Percentiles rank a stretch among this genome's conserved stretches.
Conservation (phyloP, 2,329 filamentous ascomycete species). For the Metarhizium guizhouense region DNA sequence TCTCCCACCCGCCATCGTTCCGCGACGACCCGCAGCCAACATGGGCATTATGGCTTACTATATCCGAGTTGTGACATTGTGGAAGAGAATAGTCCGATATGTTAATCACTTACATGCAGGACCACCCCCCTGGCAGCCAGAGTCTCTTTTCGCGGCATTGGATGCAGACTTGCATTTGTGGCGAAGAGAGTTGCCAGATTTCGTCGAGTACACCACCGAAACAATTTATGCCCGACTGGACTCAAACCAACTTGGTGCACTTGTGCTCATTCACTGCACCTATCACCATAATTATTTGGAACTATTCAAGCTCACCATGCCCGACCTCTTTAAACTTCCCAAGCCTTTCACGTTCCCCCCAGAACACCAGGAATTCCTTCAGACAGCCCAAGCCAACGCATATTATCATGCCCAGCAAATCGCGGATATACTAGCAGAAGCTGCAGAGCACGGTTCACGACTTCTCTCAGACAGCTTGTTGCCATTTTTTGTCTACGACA, state of each 20-base stretch:
- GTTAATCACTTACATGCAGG: slow-evolving; percentile 31
- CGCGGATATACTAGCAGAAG: slow-evolving; percentile 28
- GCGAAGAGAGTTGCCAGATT: slow-evolving; percentile 32
- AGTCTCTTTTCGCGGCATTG: slow-evolving; percentile 32
- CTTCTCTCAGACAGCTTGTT: slow-evolving; percentile 35
- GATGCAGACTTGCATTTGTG: slow-evolving; percentile 30
- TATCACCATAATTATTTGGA: slow-evolving; percentile 37
- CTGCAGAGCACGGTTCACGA: slow-evolving; percentile 29
- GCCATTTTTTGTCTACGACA: slow-evolving; percentile 38
- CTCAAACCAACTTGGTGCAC: slow-evolving; percentile 35
- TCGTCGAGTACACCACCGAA: slow-evolving; percentile 32
- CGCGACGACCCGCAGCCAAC: slow-evolving; percentile 28
- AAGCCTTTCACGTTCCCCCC: slow-evolving; percentile 30
- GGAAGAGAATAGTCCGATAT: slow-evolving; percentile 32
- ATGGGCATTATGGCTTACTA: slow-evolving; percentile 37
- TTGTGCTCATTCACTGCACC: slow-evolving; percentile 36
- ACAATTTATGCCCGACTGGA: slow-evolving; percentile 37
- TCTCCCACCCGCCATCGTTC: slow-evolving; percentile 28
- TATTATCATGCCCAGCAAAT: slow-evolving; percentile 30
- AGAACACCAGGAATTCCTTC: slow-evolving; percentile 27
- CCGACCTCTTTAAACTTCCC: slow-evolving; percentile 33
- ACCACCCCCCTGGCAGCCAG: slow-evolving; percentile 32
- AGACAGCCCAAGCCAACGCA: slow-evolving; percentile 26
- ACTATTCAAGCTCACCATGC: slow-evolving; percentile 37
- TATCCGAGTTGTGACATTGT: slow-evolving; percentile 30